Conservation (phyloP, 768 basidiomycete species). For the Amanita polypyramis region DNA sequence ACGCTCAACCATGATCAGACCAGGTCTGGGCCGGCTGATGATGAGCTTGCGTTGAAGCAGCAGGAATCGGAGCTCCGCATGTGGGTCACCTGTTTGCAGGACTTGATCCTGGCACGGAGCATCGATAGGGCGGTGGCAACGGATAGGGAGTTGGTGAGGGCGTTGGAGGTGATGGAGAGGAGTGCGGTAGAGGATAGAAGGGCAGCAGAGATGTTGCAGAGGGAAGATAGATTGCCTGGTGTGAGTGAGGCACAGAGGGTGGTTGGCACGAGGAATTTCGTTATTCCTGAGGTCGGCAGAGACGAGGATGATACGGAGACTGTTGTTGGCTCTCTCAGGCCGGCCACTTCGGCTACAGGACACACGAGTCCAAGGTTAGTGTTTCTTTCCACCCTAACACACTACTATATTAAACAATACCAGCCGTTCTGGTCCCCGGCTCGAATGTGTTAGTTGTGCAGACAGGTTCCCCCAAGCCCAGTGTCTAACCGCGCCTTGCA, state of each 20-base stretch:
- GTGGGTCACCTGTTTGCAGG: not conserved
- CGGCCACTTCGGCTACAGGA: not conserved
- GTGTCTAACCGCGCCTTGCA: slow-evolving; percentile 9
- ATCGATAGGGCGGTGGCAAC: not conserved
- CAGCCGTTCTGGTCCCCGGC: not conserved
- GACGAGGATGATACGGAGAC: not conserved
- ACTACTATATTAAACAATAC: not conserved
- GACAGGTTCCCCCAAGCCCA: slow-evolving; percentile 5
- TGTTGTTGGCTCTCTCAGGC: not conserved
- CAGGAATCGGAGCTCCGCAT: slow-evolving; percentile 3
- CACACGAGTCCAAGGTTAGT: not conserved
- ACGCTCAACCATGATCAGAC: not conserved
- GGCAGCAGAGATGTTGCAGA: not conserved
- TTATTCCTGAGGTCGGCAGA: not conserved
- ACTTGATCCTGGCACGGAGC: not conserved
- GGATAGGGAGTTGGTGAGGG: not conserved
- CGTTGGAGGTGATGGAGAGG: not conserved
- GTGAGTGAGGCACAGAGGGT: not conserved
- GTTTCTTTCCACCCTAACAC: too few species aligned
- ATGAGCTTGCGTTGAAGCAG: not conserved
- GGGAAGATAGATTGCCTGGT: not conserved
- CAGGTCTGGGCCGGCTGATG: not conserved
- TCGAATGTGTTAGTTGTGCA: slow-evolving; percentile 13
- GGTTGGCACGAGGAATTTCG: not conserved
- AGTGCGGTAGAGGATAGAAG: slow-evolving; percentile 1